Base-by-base conservation (phyloP, 2,329 filamentous ascomycete species). In the Pleurostoma richardsiae region DNA sequence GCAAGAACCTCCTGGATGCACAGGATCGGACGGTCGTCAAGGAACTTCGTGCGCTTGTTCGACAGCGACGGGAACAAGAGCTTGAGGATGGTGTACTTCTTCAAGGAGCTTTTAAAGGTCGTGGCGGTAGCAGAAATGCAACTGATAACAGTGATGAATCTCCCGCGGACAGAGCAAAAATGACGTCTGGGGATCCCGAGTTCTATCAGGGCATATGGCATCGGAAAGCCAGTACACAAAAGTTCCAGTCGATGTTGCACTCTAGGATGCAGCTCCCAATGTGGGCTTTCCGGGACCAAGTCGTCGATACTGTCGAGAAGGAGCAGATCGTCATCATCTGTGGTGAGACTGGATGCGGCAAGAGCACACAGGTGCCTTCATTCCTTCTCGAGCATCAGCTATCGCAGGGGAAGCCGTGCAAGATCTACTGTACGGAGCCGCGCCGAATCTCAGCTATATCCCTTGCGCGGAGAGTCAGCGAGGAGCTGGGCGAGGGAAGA, bases 361-460 rank as follows among this genome's bases (percentile, higher is more conserved):
- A 99, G 72, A 96, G 90, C 65, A 99, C 94, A 0, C 94, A 99
- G 59, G 86, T 96, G n/a, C 94, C 94, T 4, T 85, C 91, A 1
- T 97, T 95, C 61, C 80, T 99, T 45, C 73, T 99, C 6, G 94
- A 99, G 64, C 82, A 96, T 58, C 86, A 96, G 59, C 77, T 99
- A 43, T 80, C 82, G 3, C 80, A 85, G 52, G 92, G 91, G 4
- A 85, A 83, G 53, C 73, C 82, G 4, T 97, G 91, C 68, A 96
- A 95, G 59, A 84, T 99, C 8, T 97, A 92, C 63, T 96, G 94
- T 62, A 96, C 94, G 0, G 91, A 99, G 62, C 94, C 94, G 33
- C 83, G 94, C 40, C 84, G 94, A 62, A 99, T 99, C 51, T 99
- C 94, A 11, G 94, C 94, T 7, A 92, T 99, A 39, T 97, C 94